Percentiles rank a stretch among this genome's conserved stretches.
phyloP scores from a whole-genome alignment of 768 basidiomycete species.

The Xerocomellus chrysenteron region DNA sequence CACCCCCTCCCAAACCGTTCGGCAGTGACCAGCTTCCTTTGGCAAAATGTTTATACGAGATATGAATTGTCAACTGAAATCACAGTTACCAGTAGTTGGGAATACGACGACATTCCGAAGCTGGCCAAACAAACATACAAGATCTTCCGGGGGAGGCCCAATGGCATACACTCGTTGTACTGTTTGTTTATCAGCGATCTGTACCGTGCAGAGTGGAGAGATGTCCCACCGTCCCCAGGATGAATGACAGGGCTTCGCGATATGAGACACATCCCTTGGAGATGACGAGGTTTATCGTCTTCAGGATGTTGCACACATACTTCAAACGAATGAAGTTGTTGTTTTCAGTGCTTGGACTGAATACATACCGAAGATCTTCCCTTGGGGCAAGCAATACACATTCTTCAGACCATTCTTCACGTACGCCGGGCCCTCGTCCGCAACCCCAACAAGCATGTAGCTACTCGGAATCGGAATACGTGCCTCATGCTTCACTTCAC shows the following conservation, averaged over 20 bases:
- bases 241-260: slow-evolving; percentile 75
- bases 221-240: slow-evolving; percentile 63
- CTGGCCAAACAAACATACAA: slow-evolving; percentile 55
- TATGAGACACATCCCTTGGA: slow-evolving; percentile 62
- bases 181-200: slow-evolving; percentile 25
- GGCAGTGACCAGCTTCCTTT: slow-evolving; percentile 62
- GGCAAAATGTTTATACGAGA: background rate
- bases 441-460: slow-evolving; percentile 74
- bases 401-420: slow-evolving; percentile 44
- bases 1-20: slow-evolving; percentile 71
- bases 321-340: slow-evolving; percentile 21
- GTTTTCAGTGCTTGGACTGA: background rate
- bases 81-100: slow-evolving; percentile 52
- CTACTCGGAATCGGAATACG: slow-evolving; percentile 70
- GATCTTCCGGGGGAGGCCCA: slow-evolving; percentile 60
- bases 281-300: slow-evolving; percentile 49
- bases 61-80: background rate
- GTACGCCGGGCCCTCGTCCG: slow-evolving; percentile 79
- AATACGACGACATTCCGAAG: slow-evolving; percentile 74
- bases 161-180: slow-evolving; percentile 73
- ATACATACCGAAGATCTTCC: slow-evolving; percentile 64
- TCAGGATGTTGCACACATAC: slow-evolving; percentile 57
- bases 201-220: background rate
- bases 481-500: slow-evolving; percentile 74
- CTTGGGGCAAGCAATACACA: slow-evolving; percentile 52